Conservation (phyloP, 768 basidiomycete species). For the Boletus subparvulus region DNA sequence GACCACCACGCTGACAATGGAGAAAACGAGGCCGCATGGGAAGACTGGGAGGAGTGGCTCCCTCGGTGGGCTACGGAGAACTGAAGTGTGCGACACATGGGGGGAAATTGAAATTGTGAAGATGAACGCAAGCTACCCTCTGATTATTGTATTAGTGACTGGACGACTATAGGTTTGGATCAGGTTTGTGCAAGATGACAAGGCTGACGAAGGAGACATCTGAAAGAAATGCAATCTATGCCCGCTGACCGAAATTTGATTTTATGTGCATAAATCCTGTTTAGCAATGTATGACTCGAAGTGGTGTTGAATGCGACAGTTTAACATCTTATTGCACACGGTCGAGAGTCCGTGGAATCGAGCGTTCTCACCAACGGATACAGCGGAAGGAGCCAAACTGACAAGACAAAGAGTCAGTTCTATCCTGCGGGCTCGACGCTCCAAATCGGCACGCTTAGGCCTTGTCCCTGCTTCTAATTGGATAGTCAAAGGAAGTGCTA, state of each 20-base stretch:
- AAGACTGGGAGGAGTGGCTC: conserved; percentile 16
- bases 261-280: not conserved
- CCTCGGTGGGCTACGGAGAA: conserved; percentile 15
- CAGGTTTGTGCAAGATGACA: not conserved
- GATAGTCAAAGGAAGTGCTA: too few species aligned
- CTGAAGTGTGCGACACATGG: not conserved
- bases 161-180: too few species aligned
- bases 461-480: too few species aligned
- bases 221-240: not conserved
- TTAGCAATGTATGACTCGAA: not conserved
- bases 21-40: conserved; percentile 1
- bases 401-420: not conserved
- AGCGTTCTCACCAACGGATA: too few species aligned
- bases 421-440: too few species aligned
- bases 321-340: too few species aligned
- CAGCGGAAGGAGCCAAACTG: not conserved
- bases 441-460: too few species aligned
- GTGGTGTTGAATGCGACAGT: not conserved
- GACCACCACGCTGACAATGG: not conserved
- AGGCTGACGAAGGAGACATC: not conserved
- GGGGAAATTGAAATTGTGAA: not conserved
- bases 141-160: not conserved
- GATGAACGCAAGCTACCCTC: not conserved
- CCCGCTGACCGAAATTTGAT: not conserved
- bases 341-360: too few species aligned